Conservation (phyloP, 108 stramenopile species). For the Aureococcus anophagefferens region DNA sequence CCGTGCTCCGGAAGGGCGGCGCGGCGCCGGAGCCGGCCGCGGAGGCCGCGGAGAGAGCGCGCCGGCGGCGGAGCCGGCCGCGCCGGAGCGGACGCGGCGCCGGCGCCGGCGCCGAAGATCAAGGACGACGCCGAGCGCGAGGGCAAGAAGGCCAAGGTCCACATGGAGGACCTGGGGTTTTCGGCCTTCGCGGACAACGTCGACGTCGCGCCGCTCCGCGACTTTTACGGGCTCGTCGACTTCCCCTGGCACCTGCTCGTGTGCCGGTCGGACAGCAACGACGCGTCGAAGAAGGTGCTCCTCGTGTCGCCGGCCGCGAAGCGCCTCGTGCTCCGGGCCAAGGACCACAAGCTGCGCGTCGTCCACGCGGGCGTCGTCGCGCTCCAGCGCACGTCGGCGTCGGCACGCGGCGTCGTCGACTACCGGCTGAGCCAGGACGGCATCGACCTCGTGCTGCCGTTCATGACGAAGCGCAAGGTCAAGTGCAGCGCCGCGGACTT, state of each 20-base stretch:
- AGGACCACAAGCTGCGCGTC: neutral
- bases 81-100: neutral
- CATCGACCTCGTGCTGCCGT: neutral
- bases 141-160: too few species aligned
- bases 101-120: neutral
- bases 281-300: neutral
- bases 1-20: slow-evolving; percentile 49
- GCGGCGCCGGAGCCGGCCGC: too few species aligned
- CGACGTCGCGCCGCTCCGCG: neutral
- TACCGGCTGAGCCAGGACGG: neutral
- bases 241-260: neutral
- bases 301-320: neutral
- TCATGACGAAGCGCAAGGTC: neutral
- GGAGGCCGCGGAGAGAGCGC: too few species aligned
- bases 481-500: neutral
- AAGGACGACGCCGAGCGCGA: neutral
- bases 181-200: neutral
- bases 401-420: neutral
- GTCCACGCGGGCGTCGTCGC: neutral
- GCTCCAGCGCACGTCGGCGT: neutral
- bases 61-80: too few species aligned
- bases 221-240: neutral
- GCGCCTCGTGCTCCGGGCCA: neutral
- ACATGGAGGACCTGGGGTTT: neutral
- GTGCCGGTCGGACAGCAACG: neutral